Evolutionary conservation across 2,329 filamentous ascomycete genomes (phyloP), one percentile per base, ranked within the genome.

Genomic region (Fusarium austroafricanum): DNA sequence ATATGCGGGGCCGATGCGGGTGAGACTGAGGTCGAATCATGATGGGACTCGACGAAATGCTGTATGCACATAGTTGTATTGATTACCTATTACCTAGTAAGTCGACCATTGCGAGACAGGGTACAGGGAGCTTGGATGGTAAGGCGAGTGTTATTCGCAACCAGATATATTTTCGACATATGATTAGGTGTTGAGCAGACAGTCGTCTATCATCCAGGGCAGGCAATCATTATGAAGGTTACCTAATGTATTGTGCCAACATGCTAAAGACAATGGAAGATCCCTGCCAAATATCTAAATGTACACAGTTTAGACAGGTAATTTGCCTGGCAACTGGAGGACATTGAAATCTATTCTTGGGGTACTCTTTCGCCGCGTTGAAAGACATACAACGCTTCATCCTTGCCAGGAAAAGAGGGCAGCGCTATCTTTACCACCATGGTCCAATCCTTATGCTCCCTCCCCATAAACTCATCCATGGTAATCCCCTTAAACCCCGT

Each of bases 321-420:
- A 18, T 20, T 14, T 18, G 18, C 10, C 26, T 39, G 26, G 20
- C 23, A 26, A 38, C 20, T 20, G 6, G 10, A 12, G 10, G n/a
- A 15, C 23, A 17, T 45, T 52, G 26, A 10, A 8, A 33, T 46
- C 52, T 66, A 65, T 65, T 69, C 60, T 26, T 29, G 37, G 9
- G 76, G 76, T 20, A 77, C 81, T 61, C 79, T 76, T n/a, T 79
- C 72, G 17, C 83, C 82, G 54, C 83, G 75, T 71, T 86, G 83
- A 68, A 90, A 93, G 20, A 92, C 84, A 77, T 89, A 93, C 55
- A 93, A 73, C 0, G 88, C 91, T 78, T 94, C 91, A 71, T 94
- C 91, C 76, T 93, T 93, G 28, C 89, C 91, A 4, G 90, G 87
- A 78, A 93, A 93, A 75, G 89, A 92, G 21, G 90, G 90, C 73